Evolutionary conservation across 306 rosid genomes (phyloP).

Genomic region (Prunus mira): DNA sequence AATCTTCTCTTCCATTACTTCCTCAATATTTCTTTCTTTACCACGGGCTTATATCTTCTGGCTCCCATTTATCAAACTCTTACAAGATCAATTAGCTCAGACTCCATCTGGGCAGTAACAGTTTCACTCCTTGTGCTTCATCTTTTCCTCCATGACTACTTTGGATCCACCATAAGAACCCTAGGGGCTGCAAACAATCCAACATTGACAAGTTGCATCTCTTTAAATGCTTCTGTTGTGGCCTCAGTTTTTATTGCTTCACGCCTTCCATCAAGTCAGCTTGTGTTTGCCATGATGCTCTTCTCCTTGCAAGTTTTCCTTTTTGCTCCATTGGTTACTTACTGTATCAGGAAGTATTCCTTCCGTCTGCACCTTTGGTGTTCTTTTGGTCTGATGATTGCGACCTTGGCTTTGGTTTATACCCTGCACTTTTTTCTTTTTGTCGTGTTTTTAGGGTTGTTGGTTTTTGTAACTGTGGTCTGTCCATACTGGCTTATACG

Average conservation of each 20-base stretch:
- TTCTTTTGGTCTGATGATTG: slow-evolving; percentile 56
- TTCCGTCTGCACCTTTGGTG: slow-evolving; percentile 61
- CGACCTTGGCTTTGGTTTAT: slow-evolving; percentile 62
- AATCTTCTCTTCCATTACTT: slow-evolving; percentile 60
- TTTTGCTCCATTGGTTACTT: slow-evolving; percentile 79
- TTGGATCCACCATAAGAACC: slow-evolving; percentile 72
- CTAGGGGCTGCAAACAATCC: slow-evolving; percentile 62
- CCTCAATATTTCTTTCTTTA: slow-evolving; percentile 70
- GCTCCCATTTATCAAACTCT: slow-evolving; percentile 94
- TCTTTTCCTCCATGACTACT: slow-evolving; percentile 84
- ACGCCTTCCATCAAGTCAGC: slow-evolving; percentile 81
- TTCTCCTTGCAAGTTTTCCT: slow-evolving; percentile 89
- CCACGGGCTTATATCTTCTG: slow-evolving; percentile 66
- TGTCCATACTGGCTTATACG: slow-evolving; percentile 91
- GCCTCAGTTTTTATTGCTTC: slow-evolving; percentile 89
- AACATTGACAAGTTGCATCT: slow-evolving; percentile 71
- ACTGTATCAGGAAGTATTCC: slow-evolving; percentile 74
- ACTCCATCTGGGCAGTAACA: slow-evolving; percentile 81
- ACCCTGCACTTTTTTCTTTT: slow-evolving; percentile 52
- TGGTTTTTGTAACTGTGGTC: slow-evolving; percentile 68
- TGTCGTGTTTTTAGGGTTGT: slow-evolving; percentile 53
- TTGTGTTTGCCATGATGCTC: slow-evolving; percentile 74
- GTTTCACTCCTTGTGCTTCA: slow-evolving; percentile 70
- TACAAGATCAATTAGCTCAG: slow-evolving; percentile 87
- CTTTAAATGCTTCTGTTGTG: slow-evolving; percentile 83